Evolutionary conservation across 179 eudicot genomes (phyloP).

Genomic region (Camellia oleifera): DNA sequence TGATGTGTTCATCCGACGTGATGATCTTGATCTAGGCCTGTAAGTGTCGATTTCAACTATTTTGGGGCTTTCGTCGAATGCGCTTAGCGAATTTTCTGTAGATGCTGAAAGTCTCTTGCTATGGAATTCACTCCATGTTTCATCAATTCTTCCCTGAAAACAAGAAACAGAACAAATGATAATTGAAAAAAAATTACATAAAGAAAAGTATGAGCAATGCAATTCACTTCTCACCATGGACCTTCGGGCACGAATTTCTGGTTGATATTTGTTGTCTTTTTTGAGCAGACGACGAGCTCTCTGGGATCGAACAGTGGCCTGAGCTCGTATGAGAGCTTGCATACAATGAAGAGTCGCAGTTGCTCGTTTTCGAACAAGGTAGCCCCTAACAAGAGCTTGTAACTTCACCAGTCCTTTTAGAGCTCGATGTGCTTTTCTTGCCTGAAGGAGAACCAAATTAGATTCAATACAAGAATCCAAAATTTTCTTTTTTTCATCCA

Average conservation of each 20-base stretch:
- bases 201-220: neutral
- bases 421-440: constrained; percentile 81
- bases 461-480: neutral
- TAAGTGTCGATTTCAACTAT: constrained; percentile 77
- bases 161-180: neutral
- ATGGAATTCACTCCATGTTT: constrained; percentile 51
- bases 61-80: constrained; percentile 59
- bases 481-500: too few relatives aligned
- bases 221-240: constrained; percentile 39
- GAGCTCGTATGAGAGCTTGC: constrained; percentile 90
- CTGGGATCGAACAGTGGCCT: constrained; percentile 60
- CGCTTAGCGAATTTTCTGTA: constrained; percentile 41
- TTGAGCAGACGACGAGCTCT: constrained; percentile 40
- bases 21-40: constrained; percentile 44
- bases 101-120: constrained; percentile 74
- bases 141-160: constrained; percentile 56
- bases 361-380: constrained; percentile 74
- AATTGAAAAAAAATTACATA: neutral
- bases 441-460: constrained; percentile 35
- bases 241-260: constrained; percentile 32
- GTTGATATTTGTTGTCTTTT: constrained; percentile 15
- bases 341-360: constrained; percentile 79
- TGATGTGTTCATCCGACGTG: constrained; percentile 27
- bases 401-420: constrained; percentile 75
- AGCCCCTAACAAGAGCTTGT: constrained; percentile 83